Conservation (phyloP, 192 early-diverging fungal genomes). For the Cetraspora pellucida region DNA sequence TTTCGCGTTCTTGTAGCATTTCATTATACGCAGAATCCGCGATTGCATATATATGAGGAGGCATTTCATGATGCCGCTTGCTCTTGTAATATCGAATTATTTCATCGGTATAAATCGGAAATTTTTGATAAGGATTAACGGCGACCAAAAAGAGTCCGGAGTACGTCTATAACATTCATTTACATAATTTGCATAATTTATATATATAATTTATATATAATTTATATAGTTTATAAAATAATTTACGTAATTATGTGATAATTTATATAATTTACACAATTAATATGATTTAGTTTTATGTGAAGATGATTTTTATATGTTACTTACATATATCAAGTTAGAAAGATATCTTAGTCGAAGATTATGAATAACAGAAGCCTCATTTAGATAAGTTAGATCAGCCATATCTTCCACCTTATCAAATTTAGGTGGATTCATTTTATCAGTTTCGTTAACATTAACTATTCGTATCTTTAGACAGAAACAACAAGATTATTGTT, state of each 20-base stretch:
- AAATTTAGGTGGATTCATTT: slow-evolving; percentile 99
- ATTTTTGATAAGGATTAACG: slow-evolving; percentile 93
- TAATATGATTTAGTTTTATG: slow-evolving; percentile 7
- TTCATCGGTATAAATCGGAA: slow-evolving; percentile 88
- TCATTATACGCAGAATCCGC: slow-evolving; percentile 93
- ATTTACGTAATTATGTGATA: not conserved
- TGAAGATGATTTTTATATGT: slow-evolving; percentile 7
- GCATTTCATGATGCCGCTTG: slow-evolving; percentile 72
- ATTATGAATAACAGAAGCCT: slow-evolving; percentile 98
- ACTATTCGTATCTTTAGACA: slow-evolving; percentile 41
- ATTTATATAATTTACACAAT: not conserved
- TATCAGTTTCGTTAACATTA: slow-evolving; percentile 81
- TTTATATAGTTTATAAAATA: not conserved
- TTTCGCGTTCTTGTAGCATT: slow-evolving; percentile 91
- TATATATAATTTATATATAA: not conserved
- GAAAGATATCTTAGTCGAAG: slow-evolving; percentile 86
- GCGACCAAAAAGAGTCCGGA: slow-evolving; percentile 99
- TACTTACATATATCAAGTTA: slow-evolving; percentile 89
- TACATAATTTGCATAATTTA: not conserved
- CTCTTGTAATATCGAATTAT: slow-evolving; percentile 69
- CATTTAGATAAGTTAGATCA: slow-evolving; percentile 94
- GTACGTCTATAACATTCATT: slow-evolving; percentile 71
- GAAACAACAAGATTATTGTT: not conserved
- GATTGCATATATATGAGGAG: slow-evolving; percentile 91
- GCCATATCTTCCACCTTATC: slow-evolving; percentile 99